Evolutionary conservation across 2,329 filamentous ascomycete species (phyloP), one percentile per base, ranked within the genome.

Genomic region (Aphanoascus verrucosus): DNA sequence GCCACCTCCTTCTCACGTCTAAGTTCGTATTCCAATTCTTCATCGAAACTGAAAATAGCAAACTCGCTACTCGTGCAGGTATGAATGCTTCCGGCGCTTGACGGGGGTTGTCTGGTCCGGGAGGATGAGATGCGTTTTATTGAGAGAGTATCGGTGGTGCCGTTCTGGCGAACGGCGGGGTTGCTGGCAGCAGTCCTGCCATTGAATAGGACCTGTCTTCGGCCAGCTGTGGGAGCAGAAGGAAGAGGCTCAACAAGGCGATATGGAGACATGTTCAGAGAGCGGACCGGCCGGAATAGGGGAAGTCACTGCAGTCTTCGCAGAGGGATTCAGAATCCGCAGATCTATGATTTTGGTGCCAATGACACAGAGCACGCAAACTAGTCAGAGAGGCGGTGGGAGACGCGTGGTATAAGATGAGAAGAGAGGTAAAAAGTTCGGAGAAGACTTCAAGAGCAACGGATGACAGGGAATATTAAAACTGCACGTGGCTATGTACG

Each of bases 41-140:
- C 81, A 65, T 84, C 81, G 68, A 84, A 84, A 67, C 76, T 78
- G 74, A 83, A 83, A 65, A 83, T 82, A 63, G 77, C 74, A 40
- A 78, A 74, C 60, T 83, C 77, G 56, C 67, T 69, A 59, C 67
- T 64, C 63, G 69, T 70, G 51, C 43, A 53, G 61, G 62, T 67
- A 69, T 77, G 73, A 58, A 79, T 69, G 63, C 80, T 81, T 58
- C 78, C 78, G 14, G 75, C 75, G 55, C 78, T 77, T 35, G 72
- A 69, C 31, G 61, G 69, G 1, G 66, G 69, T 73, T 49, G 65
- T 65, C 28, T 62, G 73, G 78, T 77, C 17, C 45, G 38, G 19
- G 34, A 28, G 3, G 49, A 43, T 11, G 80, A 75, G 17, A 71
- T 64, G 37, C 78, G 70, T 5, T 62, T 67, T 47, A 73, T 67